Conservation (phyloP, 2,329 filamentous ascomycete genomes). For the Aspergillus clavatus region DNA sequence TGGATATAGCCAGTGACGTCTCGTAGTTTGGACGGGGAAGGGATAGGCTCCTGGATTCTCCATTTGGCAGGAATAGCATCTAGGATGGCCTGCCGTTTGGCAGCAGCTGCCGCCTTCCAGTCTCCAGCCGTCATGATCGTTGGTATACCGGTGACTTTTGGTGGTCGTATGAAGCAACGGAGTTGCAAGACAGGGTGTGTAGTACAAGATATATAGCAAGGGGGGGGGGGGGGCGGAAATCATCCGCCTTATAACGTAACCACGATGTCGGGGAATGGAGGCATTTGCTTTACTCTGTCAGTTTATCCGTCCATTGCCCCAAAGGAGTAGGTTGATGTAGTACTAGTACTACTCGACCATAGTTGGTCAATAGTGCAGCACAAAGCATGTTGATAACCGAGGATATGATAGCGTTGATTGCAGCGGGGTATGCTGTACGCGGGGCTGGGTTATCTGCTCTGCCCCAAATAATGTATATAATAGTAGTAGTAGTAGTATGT, state of each 20-base stretch:
- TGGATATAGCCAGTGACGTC: conserved; percentile 57
- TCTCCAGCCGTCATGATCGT: conserved; percentile 18
- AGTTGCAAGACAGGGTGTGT: too few species aligned
- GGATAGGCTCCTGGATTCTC: conserved; percentile 46
- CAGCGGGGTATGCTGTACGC: not conserved
- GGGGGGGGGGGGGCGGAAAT: too few species aligned
- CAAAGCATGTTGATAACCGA: not conserved
- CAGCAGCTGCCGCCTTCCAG: conserved; percentile 49
- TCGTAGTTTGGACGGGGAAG: conserved; percentile 48
- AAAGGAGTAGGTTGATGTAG: too few species aligned
- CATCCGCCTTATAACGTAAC: not conserved
- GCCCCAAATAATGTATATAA: too few species aligned
- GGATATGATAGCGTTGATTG: not conserved
- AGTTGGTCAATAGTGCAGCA: too few species aligned
- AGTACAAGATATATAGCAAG: not conserved
- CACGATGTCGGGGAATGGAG: not conserved
- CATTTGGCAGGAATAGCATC: conserved; percentile 55
- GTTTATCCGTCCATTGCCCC: too few species aligned
- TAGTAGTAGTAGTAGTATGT: too few species aligned
- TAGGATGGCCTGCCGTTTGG: conserved; percentile 52
- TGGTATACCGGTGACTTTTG: too few species aligned
- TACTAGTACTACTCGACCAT: too few species aligned
- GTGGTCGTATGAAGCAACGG: too few species aligned
- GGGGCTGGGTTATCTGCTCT: conserved; percentile 1
- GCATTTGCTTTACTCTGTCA: not conserved